Evolutionary conservation across 768 basidiomycete species (phyloP), one percentile per base, ranked within the genome.

Genomic region (Tulasnella sp.): DNA sequence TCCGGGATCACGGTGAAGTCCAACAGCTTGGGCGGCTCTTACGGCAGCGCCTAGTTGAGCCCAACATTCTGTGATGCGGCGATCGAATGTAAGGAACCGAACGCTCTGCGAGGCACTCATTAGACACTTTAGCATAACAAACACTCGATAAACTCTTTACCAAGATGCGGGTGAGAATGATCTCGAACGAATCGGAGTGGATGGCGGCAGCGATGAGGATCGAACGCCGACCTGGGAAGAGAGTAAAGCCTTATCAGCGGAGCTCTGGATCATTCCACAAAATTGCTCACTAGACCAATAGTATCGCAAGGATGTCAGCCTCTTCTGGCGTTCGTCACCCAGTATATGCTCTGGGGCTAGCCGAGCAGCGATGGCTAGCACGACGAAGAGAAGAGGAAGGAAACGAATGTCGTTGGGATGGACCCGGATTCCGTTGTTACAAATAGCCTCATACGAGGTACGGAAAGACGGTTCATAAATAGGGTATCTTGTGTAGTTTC

Each of bases 401-500:
- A 93, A 96, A 72, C 92, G 91, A 82, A 93, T 89, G 82, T 94
- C 92, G 81, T 89, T 89, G 10, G 91, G 91, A 81, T 91, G 91
- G 39, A 91, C 86, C 80, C 87, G 85, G 80, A 89, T 84, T 80
- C 91, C 87, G 84, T 91, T 89, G 57, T 86, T 85, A 80, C 86
- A 88, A 67, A 94, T 85, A 5, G 92, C 90, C 26, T 87, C 84
- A 82, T 92, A 95, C 0, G 92, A 88, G 39, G 87, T 82, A 55
- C 95, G 89, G 82, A 98, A 96, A 79, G 93, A 91, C 73, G 87
- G 87, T 77, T 96, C 95, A 39, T 93, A 93, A 20, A 97, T 88
- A 72, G 95, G 96, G 84, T 97, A 97, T 57, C 95, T 90, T 29
- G 95, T 95, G 91, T 94, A 96, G 82, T 98, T 97, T 83, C 95